Evolutionary conservation across 225 moss, liverwort and hornwort species (phyloP).

Genomic region (Lunularia cruciata): DNA sequence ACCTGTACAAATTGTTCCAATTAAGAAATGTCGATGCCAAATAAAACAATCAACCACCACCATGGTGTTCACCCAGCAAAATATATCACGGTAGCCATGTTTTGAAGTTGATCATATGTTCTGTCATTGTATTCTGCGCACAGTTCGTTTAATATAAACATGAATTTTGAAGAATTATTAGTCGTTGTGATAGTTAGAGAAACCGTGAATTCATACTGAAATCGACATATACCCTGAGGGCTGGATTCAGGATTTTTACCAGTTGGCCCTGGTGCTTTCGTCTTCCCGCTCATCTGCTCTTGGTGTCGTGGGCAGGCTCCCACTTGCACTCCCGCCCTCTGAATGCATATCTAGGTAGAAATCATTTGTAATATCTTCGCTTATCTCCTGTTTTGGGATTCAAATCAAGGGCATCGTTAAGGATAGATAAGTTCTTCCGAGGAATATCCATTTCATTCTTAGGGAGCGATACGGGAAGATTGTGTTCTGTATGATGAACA

Average conservation of each 20-base stretch:
- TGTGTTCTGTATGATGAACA: background rate
- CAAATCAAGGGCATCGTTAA: too few relatives aligned
- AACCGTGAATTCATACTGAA: too few relatives aligned
- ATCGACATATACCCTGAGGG: too few relatives aligned
- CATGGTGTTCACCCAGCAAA: too few relatives aligned
- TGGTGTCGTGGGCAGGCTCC: constrained; percentile 12
- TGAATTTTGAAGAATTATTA: background rate
- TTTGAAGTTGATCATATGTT: too few relatives aligned
- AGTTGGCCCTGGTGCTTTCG: background rate
- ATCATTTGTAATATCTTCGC: background rate
- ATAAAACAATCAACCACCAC: too few relatives aligned
- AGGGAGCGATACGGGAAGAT: too few relatives aligned
- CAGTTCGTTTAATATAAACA: background rate
- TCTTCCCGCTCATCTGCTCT: background rate
- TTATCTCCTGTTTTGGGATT: constrained; percentile 3
- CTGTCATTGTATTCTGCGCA: background rate
- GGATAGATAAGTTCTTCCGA: too few relatives aligned
- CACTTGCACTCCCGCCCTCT: constrained; percentile 6
- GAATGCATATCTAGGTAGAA: constrained; percentile 7
- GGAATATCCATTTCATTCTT: too few relatives aligned
- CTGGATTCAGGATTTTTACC: background rate
- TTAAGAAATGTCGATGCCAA: too few relatives aligned
- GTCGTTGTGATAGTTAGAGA: too few relatives aligned
- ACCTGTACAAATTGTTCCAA: background rate
- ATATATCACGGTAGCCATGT: too few relatives aligned